Evolutionary conservation across 2,329 filamentous ascomycete species (phyloP).

Genomic region (Truncatella angustata): DNA sequence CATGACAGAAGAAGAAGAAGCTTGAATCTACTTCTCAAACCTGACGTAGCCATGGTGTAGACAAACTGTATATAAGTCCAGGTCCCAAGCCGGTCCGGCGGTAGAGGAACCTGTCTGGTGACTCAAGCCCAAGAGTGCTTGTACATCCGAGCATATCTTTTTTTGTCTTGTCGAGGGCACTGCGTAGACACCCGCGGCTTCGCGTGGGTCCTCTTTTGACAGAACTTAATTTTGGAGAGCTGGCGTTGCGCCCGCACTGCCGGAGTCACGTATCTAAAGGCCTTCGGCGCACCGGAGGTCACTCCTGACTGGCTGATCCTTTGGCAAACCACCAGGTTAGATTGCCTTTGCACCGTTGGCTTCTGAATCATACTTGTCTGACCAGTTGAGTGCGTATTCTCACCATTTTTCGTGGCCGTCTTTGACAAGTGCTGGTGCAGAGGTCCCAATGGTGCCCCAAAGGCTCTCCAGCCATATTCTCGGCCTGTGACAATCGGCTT

Average conservation of each 20-base stretch:
- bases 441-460: neutral
- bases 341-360: neutral
- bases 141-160: neutral
- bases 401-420: neutral
- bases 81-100: neutral
- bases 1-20: too few relatives aligned
- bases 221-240: neutral
- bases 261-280: neutral
- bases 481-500: conserved; percentile 5
- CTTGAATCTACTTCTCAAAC: neutral
- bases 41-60: neutral
- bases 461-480: neutral
- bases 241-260: conserved; percentile 1
- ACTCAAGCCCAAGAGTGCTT: neutral
- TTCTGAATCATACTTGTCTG: neutral
- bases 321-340: neutral
- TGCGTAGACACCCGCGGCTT: conserved; percentile 1
- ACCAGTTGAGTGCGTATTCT: neutral
- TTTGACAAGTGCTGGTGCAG: neutral
- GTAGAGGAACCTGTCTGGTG: neutral
- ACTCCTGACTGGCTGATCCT: neutral
- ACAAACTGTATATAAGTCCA: neutral
- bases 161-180: neutral
- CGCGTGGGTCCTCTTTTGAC: neutral
- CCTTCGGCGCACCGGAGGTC: conserved; percentile 4